Evolutionary conservation across 2,329 filamentous ascomycete genomes (phyloP), one percentile per base, ranked within the genome.

Genomic region (Diplodia intermedia): DNA sequence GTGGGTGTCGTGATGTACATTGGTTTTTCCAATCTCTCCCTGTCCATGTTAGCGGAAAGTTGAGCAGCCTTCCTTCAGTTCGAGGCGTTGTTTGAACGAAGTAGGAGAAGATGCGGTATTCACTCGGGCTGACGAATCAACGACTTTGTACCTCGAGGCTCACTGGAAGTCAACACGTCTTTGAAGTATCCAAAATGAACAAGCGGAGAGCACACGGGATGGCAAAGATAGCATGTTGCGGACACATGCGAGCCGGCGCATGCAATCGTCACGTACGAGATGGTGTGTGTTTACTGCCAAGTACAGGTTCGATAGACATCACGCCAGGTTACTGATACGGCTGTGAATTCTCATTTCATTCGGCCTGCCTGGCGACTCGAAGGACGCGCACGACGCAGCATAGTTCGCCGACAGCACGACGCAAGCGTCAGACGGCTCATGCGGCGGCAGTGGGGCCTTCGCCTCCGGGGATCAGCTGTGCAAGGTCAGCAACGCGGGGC

Each of bases 381-480:
- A n/a, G n/a, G 26, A 4, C 26, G 26, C 26, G 26, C 4, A 26
- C 26, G 26, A 26, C 26, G 26, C 26, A 26, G 26, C 26, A 26
- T 26, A 8, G 18, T 29, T 31, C 12, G 23, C 49, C 26, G 50
- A 29, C 31, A 31, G 31, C 18, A n/a, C 4, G 11, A n/a, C 33
- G 29, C 18, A 38, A 26, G 26, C 6, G 31, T 14, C n/a, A 4
- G 53, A 18, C 9, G 33, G 18, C 15, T 63, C 60, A 63, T 52
- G 43, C 43, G 20, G 57, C 57, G 11, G 26, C 66, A 3, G 38
- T 57, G 18, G 70, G 70, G 26, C 70, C 70, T 49, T 70, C 70
- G 14, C 70, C 70, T 40, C 70, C 69, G 4, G 69, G 69, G 54
- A 71, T 70, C n/a, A 71, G 50, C 69, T 71, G 40, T 33, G 9